Evolutionary conservation across 1,284 basidiomycete species (phyloP), one percentile per base, ranked within the genome.

Genomic region (Earliella scabrosa): DNA sequence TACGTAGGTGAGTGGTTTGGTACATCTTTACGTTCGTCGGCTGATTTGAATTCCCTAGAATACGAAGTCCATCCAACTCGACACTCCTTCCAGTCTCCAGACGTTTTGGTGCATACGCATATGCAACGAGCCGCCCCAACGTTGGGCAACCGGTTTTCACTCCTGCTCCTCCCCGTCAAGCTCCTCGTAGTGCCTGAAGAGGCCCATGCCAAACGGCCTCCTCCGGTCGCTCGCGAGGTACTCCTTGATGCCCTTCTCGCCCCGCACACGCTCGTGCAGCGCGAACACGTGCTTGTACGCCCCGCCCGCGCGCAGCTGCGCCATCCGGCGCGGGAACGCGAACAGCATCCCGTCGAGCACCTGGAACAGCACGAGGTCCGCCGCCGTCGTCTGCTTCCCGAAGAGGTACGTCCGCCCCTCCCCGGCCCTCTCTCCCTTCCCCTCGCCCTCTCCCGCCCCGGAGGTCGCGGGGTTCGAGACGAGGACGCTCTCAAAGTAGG

Each of bases 291-390:
- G 60, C 4, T 68, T 63, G 63, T 75, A 78, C 46, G 72, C 50
- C 23, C 63, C 66, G 41, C 52, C 63, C 36, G 63, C 58, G 41
- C 63, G 54, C 13, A 78, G 45, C 24, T 68, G 65, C 6, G 51
- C 61, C 61, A 77, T 64, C 13, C 73, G 70, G 32, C 67, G 73
- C 3, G 82, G 82, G 67, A 81, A 83, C 20, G 81, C 80, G 60
- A 72, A 80, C 18, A 66, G 53, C n/a, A 82, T 57, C 41, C 78
- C 76, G 18, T 69, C 66, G 2, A 76, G 10, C 6, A 70, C 75
- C 41, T 80, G 79, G 68, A 79, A 83, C 21, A 82, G 66, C 20
- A 71, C 71, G 16, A 82, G 67, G 63, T 83, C 82, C 21, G 81
- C 82, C 14, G 75, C 75, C 9, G 76, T 78, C 27, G 77, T 73